A percentile compares a stretch with the other conserved stretches of the same genome.
Conservation (phyloP, 768 basidiomycete genomes). For the Hericium coralloides region DNA sequence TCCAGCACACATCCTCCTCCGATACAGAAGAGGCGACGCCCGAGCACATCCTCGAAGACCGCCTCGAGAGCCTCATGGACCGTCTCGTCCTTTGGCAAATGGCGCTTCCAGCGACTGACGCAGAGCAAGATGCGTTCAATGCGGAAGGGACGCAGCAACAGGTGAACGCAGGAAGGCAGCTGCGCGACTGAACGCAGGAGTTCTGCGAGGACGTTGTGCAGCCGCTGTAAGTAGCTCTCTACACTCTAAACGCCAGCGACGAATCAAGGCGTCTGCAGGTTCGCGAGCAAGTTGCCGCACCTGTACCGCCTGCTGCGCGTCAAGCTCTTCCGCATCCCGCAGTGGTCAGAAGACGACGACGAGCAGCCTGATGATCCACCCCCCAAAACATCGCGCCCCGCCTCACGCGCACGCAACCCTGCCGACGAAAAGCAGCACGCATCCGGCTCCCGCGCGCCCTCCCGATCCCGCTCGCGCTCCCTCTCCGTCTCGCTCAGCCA, state of each 20-base stretch:
- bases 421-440: conserved; percentile 23
- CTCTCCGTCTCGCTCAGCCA: conserved; percentile 64
- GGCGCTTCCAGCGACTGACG: conserved; percentile 28
- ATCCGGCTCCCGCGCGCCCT: conserved; percentile 36
- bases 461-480: conserved; percentile 22
- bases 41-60: conserved; percentile 36
- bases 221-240: conserved; percentile 37
- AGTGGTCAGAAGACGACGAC: conserved; percentile 1
- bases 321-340: conserved; percentile 14
- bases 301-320: conserved; percentile 15
- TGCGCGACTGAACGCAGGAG: conserved; percentile 61
- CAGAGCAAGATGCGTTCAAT: conserved; percentile 2
- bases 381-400: neutral
- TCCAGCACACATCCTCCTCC: conserved; percentile 17
- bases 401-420: neutral
- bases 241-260: neutral
- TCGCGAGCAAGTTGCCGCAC: conserved; percentile 1
- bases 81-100: conserved; percentile 73
- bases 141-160: no score
- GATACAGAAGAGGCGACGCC: conserved; percentile 11
- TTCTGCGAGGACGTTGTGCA: conserved; percentile 66
- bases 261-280: neutral
- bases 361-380: neutral
- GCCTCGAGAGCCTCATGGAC: conserved; percentile 69
- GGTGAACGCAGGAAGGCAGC: conserved; percentile 7